Percentiles rank a stretch among this genome's conserved stretches.
Evolutionary conservation across 805 yeast species (phyloP).

Genomic region (Candida rishiriensis): DNA sequence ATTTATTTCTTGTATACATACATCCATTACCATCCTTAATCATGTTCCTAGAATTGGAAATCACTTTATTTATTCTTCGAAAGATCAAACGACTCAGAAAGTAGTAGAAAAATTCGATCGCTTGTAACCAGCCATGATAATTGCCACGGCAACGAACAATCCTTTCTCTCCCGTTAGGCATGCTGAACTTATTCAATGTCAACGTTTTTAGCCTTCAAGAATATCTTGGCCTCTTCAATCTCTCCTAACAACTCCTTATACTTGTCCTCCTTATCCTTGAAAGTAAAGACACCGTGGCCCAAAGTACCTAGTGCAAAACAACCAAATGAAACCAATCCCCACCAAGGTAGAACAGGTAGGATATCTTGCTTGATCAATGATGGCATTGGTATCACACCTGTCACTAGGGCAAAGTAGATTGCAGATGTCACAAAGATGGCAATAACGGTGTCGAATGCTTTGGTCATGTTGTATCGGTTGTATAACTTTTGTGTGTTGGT

Average conservation of each 20-base stretch:
- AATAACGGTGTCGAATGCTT: constrained; percentile 56
- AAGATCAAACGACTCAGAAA: too few relatives aligned
- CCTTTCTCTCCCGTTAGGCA: too few relatives aligned
- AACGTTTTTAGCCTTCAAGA: constrained; percentile 51
- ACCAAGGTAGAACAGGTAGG: constrained; percentile 64
- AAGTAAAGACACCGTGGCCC: constrained; percentile 64
- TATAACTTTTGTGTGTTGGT: too few relatives aligned
- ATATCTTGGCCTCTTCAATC: constrained; percentile 60
- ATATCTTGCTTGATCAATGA: constrained; percentile 45
- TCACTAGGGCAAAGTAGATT: constrained; percentile 46
- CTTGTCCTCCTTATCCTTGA: constrained; percentile 67
- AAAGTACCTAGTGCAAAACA: constrained; percentile 62
- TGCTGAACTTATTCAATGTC: constrained; percentile 35
- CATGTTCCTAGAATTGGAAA: too few relatives aligned
- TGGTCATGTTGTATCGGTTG: constrained; percentile 46
- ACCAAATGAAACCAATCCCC: constrained; percentile 67
- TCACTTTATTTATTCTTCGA: too few relatives aligned
- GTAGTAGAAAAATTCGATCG: too few relatives aligned
- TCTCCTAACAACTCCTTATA: constrained; percentile 55
- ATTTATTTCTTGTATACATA: too few relatives aligned
- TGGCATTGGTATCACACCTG: constrained; percentile 53
- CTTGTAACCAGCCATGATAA: too few relatives aligned
- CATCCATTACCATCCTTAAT: too few relatives aligned
- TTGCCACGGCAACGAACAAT: too few relatives aligned
- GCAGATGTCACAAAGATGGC: constrained; percentile 43